A percentile compares a stretch with the other conserved stretches of the same genome.
phyloP scores from a whole-genome alignment of 352 stramenopile species.

The Phytophthora gonapodyides region DNA sequence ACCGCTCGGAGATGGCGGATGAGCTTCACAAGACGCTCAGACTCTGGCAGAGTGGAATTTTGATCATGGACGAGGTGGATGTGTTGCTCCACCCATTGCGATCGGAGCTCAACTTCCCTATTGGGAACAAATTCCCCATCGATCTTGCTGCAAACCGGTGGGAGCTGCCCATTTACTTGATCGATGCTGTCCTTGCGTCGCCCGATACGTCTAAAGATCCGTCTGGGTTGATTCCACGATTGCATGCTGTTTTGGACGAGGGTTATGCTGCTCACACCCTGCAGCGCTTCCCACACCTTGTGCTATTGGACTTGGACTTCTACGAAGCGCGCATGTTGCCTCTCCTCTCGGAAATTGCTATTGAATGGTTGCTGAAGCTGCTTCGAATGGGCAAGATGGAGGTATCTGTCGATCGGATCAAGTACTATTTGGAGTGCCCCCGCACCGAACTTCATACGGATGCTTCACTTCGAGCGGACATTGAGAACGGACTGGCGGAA shows the following conservation, averaged over 20 bases:
- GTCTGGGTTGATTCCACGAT: slow-evolving; percentile 44
- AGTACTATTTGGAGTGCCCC: slow-evolving; percentile 72
- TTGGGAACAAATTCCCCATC: slow-evolving; percentile 92
- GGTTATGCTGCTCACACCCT: slow-evolving; percentile 94
- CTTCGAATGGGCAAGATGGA: slow-evolving; percentile 95
- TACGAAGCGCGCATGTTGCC: slow-evolving; percentile 95
- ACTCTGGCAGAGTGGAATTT: slow-evolving; percentile 93
- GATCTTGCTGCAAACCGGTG: slow-evolving; percentile 91
- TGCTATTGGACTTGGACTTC: slow-evolving; percentile 96
- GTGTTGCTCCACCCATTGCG: slow-evolving; percentile 90
- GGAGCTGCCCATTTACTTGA: slow-evolving; percentile 92
- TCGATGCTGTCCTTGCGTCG: slow-evolving; percentile 93
- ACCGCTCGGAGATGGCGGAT: slow-evolving; percentile 90
- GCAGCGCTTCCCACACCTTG: slow-evolving; percentile 97
- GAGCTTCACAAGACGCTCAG: slow-evolving; percentile 86
- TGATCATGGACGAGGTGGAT: slow-evolving; percentile 95
- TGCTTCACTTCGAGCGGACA: slow-evolving; percentile 75
- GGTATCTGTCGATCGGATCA: slow-evolving; percentile 74
- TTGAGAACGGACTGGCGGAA: slow-evolving; percentile 75
- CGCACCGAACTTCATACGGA: slow-evolving; percentile 68
- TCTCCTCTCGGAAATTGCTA: slow-evolving; percentile 89
- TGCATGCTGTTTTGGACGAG: slow-evolving; percentile 91
- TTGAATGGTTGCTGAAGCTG: slow-evolving; percentile 85
- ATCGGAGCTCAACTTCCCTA: slow-evolving; percentile 92
- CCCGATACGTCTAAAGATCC: slow-evolving; percentile 14